A percentile compares a stretch with the other conserved stretches of the same genome.
Evolutionary conservation across 169 alveolate genomes (phyloP).

Genomic region (Eimeria praecox): DNA sequence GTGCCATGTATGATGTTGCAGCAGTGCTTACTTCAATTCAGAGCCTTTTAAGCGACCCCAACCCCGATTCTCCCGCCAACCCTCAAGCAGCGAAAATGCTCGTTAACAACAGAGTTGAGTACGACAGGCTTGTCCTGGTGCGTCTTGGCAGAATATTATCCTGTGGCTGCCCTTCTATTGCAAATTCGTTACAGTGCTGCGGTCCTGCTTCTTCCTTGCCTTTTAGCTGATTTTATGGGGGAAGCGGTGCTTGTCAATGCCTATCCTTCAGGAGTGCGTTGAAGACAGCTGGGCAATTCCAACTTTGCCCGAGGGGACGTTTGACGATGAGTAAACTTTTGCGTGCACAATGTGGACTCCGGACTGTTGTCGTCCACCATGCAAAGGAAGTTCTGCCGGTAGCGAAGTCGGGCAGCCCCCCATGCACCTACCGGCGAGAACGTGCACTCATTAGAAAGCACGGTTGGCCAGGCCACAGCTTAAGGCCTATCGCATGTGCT

Average conservation of each 20-base stretch:
- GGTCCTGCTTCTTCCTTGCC: too few relatives aligned
- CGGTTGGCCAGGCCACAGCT: neutral
- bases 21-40: slow-evolving; percentile 97
- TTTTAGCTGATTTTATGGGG: too few relatives aligned
- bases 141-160: neutral
- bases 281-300: slow-evolving; percentile 79
- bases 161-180: neutral
- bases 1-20: slow-evolving; percentile 97
- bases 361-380: neutral
- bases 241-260: neutral
- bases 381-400: neutral
- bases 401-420: neutral
- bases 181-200: neutral
- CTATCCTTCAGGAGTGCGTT: slow-evolving; percentile 49
- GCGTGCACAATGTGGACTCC: neutral
- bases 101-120: slow-evolving; percentile 93
- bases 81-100: slow-evolving; percentile 97
- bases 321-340: slow-evolving; percentile 30
- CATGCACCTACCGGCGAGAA: neutral
- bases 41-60: slow-evolving; percentile 98
- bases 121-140: slow-evolving; percentile 81
- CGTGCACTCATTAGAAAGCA: neutral
- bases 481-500: neutral
- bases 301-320: slow-evolving; percentile 60
- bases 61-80: slow-evolving; percentile 98